Evolutionary conservation across 140 eudicot species (phyloP).

Genomic region (Stevia rebaudiana): DNA sequence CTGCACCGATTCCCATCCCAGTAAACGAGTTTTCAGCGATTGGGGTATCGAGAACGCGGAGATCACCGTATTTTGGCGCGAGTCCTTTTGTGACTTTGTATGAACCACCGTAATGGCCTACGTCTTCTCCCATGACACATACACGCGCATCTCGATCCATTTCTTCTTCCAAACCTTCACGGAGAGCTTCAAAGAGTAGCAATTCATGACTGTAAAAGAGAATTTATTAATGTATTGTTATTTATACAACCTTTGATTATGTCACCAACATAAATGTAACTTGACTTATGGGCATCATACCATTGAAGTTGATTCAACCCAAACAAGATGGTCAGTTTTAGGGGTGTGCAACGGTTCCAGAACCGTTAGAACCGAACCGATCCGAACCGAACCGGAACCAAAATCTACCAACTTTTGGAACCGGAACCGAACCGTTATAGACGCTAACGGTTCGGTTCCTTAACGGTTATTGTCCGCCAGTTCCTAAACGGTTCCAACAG

Average conservation of each 20-base stretch:
- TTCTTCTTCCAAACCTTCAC: slow-evolving; percentile 90
- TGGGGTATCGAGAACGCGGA: slow-evolving; percentile 86
- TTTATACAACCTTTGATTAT: background rate
- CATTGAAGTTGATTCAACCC: too few species aligned
- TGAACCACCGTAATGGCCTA: slow-evolving; percentile 92
- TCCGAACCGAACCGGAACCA: too few species aligned
- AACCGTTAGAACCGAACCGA: too few species aligned
- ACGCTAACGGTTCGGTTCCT: too few species aligned
- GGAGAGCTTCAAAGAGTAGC: slow-evolving; percentile 84
- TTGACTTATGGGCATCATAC: too few species aligned
- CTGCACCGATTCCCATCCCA: slow-evolving; percentile 95
- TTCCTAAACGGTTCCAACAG: too few species aligned
- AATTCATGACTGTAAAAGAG: slow-evolving; percentile 63
- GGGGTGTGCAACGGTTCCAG: too few species aligned
- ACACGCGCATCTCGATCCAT: slow-evolving; percentile 86
- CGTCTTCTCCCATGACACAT: slow-evolving; percentile 92
- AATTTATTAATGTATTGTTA: background rate
- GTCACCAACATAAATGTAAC: background rate
- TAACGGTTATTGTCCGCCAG: too few species aligned
- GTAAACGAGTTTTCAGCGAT: slow-evolving; percentile 94
- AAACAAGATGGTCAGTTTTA: too few species aligned
- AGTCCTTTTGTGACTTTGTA: slow-evolving; percentile 89
- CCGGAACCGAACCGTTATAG: too few species aligned
- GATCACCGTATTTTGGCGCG: slow-evolving; percentile 70
- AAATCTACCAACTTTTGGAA: too few species aligned